Percentiles rank a stretch among this genome's conserved stretches.
phyloP scores from a whole-genome alignment of 371 early-diverging fungal species.

The Lichtheimia ramosa region DNA sequence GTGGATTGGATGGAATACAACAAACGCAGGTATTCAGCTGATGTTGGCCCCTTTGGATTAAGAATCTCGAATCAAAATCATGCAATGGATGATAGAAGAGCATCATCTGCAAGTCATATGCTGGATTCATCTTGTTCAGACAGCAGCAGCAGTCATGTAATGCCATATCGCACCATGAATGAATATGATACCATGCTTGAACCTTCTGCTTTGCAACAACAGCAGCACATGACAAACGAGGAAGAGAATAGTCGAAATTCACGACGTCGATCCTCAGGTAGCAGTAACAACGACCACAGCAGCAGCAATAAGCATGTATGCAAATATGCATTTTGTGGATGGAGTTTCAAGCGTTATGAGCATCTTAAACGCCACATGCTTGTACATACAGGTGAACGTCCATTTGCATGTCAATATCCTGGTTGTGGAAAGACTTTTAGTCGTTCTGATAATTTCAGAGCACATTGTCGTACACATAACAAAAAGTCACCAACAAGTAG shows the following conservation, averaged over 20 bases:
- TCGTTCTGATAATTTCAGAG: slow-evolving; percentile 65
- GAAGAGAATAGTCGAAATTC: background rate
- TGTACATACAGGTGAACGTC: slow-evolving; percentile 52
- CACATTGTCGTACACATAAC: slow-evolving; percentile 41
- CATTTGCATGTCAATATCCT: slow-evolving; percentile 54
- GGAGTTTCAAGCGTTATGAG: slow-evolving; percentile 71
- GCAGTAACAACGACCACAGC: background rate
- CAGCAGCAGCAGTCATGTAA: too few relatives aligned
- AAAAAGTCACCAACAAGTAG: slow-evolving; percentile 3
- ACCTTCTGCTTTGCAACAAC: background rate
- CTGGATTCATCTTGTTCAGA: too few relatives aligned
- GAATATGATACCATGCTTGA: too few relatives aligned
- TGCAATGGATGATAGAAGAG: too few relatives aligned
- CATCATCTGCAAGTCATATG: too few relatives aligned
- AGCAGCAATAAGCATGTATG: slow-evolving; percentile 31
- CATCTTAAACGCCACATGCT: slow-evolving; percentile 76
- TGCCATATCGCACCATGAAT: too few relatives aligned
- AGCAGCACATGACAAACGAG: background rate
- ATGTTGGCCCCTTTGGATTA: slow-evolving; percentile 20
- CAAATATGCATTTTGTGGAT: slow-evolving; percentile 42
- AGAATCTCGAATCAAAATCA: background rate
- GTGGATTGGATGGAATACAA: slow-evolving; percentile 14
- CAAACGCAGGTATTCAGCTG: slow-evolving; percentile 23
- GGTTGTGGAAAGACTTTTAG: slow-evolving; percentile 64
- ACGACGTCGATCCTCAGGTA: background rate